These are phyloP conservation scores for Nasturtium officinale DNA, from an alignment of 345 rosid species.

Conservation along the genomic window DNA sequence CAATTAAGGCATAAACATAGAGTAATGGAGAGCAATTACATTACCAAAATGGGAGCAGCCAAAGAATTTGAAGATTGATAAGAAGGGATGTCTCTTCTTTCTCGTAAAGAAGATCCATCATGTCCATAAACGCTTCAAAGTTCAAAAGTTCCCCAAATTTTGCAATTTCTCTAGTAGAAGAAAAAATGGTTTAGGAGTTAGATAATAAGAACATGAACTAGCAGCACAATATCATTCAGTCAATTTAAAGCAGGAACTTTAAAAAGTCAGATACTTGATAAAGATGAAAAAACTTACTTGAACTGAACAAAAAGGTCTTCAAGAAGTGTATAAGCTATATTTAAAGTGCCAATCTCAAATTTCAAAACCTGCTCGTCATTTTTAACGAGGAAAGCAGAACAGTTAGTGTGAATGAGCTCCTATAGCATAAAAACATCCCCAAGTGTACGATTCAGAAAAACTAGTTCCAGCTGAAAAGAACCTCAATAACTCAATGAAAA, in stretches of 20 bases:
- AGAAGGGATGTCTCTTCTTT: slow-evolving; percentile 61
- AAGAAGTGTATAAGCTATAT: slow-evolving; percentile 54
- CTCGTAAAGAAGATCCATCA: slow-evolving; percentile 90
- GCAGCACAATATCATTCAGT: background rate
- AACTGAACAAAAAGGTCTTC: slow-evolving; percentile 62
- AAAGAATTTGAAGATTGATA: slow-evolving; percentile 57
- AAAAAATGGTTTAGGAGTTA: background rate
- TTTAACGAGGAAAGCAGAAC: slow-evolving; percentile 5
- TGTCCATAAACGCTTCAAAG: slow-evolving; percentile 76
- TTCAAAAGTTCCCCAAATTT: slow-evolving; percentile 66
- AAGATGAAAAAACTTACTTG: slow-evolving; percentile 48
- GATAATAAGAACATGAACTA: background rate
- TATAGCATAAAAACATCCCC: slow-evolving; percentile 3
- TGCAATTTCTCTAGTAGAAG: slow-evolving; percentile 59
- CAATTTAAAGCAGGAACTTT: background rate
- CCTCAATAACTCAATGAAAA: slow-evolving; percentile 3
- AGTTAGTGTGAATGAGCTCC: background rate
- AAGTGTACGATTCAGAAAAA: slow-evolving; percentile 47
- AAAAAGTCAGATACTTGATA: slow-evolving; percentile 5
- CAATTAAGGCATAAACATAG: background rate
- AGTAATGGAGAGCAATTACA: background rate
- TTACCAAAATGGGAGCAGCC: slow-evolving; percentile 78
- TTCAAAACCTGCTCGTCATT: slow-evolving; percentile 51
- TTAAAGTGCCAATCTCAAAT: slow-evolving; percentile 66
- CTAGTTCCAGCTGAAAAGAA: slow-evolving; percentile 54